Conservation (phyloP, 2,329 filamentous ascomycete species). For the Beauveria brongniartii region DNA sequence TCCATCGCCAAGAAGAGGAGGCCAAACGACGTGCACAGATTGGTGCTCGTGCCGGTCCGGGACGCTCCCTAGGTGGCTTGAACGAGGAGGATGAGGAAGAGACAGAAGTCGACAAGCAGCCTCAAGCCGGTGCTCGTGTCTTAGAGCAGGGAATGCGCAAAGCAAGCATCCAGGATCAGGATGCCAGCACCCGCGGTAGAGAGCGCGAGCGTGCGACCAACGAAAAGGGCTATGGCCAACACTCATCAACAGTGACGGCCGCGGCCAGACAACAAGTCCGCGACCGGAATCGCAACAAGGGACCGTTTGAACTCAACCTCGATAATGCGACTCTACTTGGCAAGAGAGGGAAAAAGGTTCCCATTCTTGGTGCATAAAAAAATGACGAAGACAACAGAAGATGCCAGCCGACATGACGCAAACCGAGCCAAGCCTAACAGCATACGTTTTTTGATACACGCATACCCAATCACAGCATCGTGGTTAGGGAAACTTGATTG, state of each 20-base stretch:
- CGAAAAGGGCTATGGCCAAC: slow-evolving; percentile 76
- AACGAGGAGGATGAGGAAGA: slow-evolving; percentile 60
- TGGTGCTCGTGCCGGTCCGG: slow-evolving; percentile 60
- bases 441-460: background rate
- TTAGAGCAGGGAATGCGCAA: slow-evolving; percentile 85
- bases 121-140: slow-evolving; percentile 48
- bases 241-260: slow-evolving; percentile 74
- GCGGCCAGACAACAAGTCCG: slow-evolving; percentile 74
- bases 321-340: slow-evolving; percentile 87
- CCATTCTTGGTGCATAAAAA: slow-evolving; percentile 33
- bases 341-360: slow-evolving; percentile 50
- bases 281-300: slow-evolving; percentile 60
- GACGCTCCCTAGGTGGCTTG: slow-evolving; percentile 49
- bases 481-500: background rate
- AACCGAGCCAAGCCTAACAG: background rate
- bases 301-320: slow-evolving; percentile 83
- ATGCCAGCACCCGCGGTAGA: slow-evolving; percentile 23
- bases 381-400: background rate
- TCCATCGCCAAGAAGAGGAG: slow-evolving; percentile 94
- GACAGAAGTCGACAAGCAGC: slow-evolving; percentile 56
- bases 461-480: slow-evolving; percentile 1
- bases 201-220: slow-evolving; percentile 15
- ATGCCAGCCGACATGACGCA: background rate
- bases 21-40: slow-evolving; percentile 84
- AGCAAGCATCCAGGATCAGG: slow-evolving; percentile 58